phyloP scores from a whole-genome alignment of 345 rosid genomes.

The Eucalyptus camaldulensis region DNA sequence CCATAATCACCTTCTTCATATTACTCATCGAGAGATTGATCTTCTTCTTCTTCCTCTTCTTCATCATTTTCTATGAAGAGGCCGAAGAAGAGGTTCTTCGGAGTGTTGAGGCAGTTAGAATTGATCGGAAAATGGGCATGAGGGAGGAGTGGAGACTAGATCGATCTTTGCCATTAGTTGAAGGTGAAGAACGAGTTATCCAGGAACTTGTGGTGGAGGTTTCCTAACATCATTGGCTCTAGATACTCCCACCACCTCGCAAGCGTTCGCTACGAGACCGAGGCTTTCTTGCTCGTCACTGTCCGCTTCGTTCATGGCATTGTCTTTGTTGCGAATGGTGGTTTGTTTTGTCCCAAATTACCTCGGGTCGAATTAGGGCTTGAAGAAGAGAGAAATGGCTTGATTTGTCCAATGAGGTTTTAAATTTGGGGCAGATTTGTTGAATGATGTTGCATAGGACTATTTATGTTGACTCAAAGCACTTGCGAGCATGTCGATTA shows the following conservation, averaged over 20 bases:
- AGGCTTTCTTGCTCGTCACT: conserved; percentile 22
- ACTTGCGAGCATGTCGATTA: fast-evolving
- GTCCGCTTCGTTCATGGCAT: background rate
- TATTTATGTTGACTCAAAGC: background rate
- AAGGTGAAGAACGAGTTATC: conserved; percentile 63
- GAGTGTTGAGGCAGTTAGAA: conserved; percentile 12
- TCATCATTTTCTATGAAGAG: conserved; percentile 2
- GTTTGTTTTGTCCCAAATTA: background rate
- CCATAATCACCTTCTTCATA: background rate
- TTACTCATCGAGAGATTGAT: background rate
- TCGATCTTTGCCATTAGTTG: conserved; percentile 62
- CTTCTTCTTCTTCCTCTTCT: conserved; percentile 4
- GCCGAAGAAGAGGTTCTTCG: conserved; percentile 5
- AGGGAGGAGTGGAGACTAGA: conserved; percentile 81
- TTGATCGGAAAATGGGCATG: conserved; percentile 30
- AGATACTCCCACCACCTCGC: conserved; percentile 58
- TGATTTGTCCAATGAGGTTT: background rate
- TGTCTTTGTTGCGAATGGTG: background rate
- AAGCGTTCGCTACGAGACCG: conserved; percentile 7
- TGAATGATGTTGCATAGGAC: background rate
- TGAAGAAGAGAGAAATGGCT: background rate
- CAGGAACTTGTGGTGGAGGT: conserved; percentile 71
- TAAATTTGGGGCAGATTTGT: background rate
- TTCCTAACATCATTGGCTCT: conserved; percentile 50
- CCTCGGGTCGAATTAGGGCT: background rate